Base-by-base conservation (phyloP, 345 rosid species). In the Brassica rapa region DNA sequence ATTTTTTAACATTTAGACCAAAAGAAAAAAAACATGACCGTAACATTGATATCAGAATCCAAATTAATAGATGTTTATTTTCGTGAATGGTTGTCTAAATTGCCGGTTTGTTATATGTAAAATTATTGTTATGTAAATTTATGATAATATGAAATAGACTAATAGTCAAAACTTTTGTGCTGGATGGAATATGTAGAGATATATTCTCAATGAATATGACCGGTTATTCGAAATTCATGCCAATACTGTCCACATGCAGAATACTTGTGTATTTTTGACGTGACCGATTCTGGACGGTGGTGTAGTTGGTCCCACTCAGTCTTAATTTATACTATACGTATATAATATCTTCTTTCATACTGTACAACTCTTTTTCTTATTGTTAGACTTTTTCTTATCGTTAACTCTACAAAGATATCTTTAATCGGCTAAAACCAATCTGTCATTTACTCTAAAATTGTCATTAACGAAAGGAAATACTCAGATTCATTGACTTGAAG, bases 171-270 rank as follows among this genome's bases (percentile, higher is more conserved):
- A 24, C 39, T 46, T 21, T 61, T 46, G 39, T n/a, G 70, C 56
- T 70, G 46, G 61, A 68, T 16, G 7, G 8, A 75, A 23, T 30
- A 11, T 16, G 29, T 19, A 19, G 6, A 43, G n/a, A 49, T 49
- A 14, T 7, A 75, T 41, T 59, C 53, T 8, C 1, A 19, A 33
- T 62, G 75, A 62, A 49, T 21, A 51, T 62, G 75, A 62, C 63
- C 56, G 64, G 57, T 70, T 69, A 70, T n/a, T 51, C 64, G 64
- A 70, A 49, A 70, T 77, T 77, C 64, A 23, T 77, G 75, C 64
- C 70, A 62, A 49, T 32, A 32, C 3, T 77, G 80, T 62, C 80
- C 29, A 51, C 64, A 77, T 77, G 75, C 80, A 77, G 74, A 77
- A 62, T 69, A 69, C 25, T 61, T 43, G 3, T 49, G 74, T 32